A percentile compares a stretch with the other conserved stretches of the same genome.
Conservation (phyloP, 225 moss, liverwort and hornwort species). For the Pseudisothecium myosuroides region DNA sequence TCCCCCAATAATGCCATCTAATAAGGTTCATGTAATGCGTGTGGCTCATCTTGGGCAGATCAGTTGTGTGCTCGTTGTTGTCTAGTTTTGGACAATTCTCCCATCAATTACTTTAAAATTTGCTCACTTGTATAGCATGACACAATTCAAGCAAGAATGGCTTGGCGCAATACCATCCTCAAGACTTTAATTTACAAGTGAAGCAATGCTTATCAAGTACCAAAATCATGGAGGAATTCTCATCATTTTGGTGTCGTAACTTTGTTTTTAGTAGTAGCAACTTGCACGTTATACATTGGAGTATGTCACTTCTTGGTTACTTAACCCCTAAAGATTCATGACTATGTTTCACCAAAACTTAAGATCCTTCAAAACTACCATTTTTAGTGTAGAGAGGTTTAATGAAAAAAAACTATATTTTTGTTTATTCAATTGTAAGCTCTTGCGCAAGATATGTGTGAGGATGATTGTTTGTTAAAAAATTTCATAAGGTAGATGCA, state of each 20-base stretch:
- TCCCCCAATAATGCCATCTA: background rate
- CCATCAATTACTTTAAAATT: background rate
- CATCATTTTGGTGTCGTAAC: background rate
- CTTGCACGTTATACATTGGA: background rate
- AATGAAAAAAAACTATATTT: background rate
- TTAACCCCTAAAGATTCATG: too few relatives aligned
- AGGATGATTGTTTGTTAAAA: background rate
- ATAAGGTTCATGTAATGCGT: too few relatives aligned
- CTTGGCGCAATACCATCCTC: background rate
- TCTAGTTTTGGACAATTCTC: background rate
- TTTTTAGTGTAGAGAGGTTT: background rate
- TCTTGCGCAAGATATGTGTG: background rate
- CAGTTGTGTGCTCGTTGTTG: rapidly evolving
- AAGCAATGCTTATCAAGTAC: background rate
- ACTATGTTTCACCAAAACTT: background rate
- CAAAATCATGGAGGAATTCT: background rate
- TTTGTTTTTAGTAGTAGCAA: background rate
- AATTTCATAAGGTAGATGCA: too few relatives aligned
- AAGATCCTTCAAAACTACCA: background rate
- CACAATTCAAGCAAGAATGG: background rate
- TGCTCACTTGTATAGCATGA: background rate
- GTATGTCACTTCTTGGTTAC: background rate
- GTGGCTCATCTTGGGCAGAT: background rate
- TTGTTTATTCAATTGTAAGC: rapidly evolving
- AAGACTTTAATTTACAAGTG: background rate